Percentiles rank a stretch among this genome's conserved stretches.
phyloP scores from a whole-genome alignment of 2,329 filamentous ascomycete genomes.

The Zarea fungicola region DNA sequence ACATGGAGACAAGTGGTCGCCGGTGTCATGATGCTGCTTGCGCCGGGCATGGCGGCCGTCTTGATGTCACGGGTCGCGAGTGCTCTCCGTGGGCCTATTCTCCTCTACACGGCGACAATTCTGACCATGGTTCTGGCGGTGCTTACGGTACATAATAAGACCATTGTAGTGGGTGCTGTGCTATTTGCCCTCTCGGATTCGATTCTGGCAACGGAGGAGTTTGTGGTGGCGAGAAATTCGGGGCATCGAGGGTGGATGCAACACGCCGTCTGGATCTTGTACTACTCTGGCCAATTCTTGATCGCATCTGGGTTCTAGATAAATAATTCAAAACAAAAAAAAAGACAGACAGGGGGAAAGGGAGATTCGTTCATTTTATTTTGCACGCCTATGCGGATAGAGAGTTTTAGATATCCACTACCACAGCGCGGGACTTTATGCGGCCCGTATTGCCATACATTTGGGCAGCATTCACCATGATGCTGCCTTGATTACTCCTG shows the following conservation, averaged over 20 bases:
- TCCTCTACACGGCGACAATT: constrained; percentile 27
- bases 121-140: constrained; percentile 27
- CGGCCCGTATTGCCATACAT: constrained; percentile 49
- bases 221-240: constrained; percentile 24
- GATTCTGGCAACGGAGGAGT: constrained; percentile 28
- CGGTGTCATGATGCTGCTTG: constrained; percentile 18
- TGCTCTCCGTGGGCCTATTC: constrained; percentile 24
- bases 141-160: constrained; percentile 21
- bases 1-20: constrained; percentile 16
- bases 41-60: constrained; percentile 21
- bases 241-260: constrained; percentile 25
- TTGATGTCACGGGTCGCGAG: constrained; percentile 23
- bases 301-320: constrained; percentile 20
- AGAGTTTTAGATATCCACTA: constrained; percentile 29
- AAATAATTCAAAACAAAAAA: too few species aligned
- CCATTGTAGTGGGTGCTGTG: constrained; percentile 24
- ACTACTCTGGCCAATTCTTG: constrained; percentile 30
- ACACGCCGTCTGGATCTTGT: constrained; percentile 30
- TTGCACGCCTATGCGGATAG: background rate
- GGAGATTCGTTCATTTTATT: too few species aligned
- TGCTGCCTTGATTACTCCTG: constrained; percentile 41
- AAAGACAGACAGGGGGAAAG: too few species aligned
- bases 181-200: constrained; percentile 30
- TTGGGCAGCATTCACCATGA: constrained; percentile 55
- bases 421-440: constrained; percentile 35